Base-by-base conservation (phyloP, 2,329 filamentous ascomycete genomes). In the Tolypocladium amazonense region DNA sequence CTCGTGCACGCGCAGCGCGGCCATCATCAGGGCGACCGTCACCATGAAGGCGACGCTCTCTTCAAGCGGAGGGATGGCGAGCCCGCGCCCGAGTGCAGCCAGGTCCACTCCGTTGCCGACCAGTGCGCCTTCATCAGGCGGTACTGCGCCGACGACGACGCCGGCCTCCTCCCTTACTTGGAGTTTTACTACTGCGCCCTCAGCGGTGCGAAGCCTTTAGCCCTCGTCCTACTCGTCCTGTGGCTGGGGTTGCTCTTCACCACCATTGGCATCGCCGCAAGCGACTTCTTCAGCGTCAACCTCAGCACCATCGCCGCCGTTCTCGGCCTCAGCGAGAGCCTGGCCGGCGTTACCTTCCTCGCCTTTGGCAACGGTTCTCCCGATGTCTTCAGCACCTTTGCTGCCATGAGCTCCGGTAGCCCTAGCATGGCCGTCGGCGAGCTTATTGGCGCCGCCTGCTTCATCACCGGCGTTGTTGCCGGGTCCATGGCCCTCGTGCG, bases 221-320 rank as follows among this genome's bases (percentile, higher is more conserved):
- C 89, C n/a, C 95, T 99, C 69, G 71, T 79, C 27, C 77, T 96
- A 50, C 79, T 99, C 54, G 82, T 90, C 20, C 67, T 87, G 62
- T 99, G 94, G 94, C 83, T 97, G 8, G 89, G 85, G 43, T 77
- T 97, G 59, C 84, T 99, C 9, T 99, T 99, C 75, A 93, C 89
- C 66, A 97, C 94, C 18, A 97, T 99, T 64, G 94, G 94, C 61
- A 97, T 99, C 64, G 94, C 94, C 18, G 94, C 94, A 27, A 97
- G 92, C 74, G 94, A 99, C 76, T 99, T 99, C 78, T 94, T 99
- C 76, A 97, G 92, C 75, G 86, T 97, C 76, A 96, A 99, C 70
- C 81, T 99, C 39, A 94, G 90, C 73, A 97, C 94, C 15, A 94
- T 99, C 67, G 88, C 94, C 27, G 88, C 82, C 60, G 85, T 97